Evolutionary conservation across 192 early-diverging fungal genomes (phyloP), one percentile per base, ranked within the genome.

Genomic region (Dispira parvispora): DNA sequence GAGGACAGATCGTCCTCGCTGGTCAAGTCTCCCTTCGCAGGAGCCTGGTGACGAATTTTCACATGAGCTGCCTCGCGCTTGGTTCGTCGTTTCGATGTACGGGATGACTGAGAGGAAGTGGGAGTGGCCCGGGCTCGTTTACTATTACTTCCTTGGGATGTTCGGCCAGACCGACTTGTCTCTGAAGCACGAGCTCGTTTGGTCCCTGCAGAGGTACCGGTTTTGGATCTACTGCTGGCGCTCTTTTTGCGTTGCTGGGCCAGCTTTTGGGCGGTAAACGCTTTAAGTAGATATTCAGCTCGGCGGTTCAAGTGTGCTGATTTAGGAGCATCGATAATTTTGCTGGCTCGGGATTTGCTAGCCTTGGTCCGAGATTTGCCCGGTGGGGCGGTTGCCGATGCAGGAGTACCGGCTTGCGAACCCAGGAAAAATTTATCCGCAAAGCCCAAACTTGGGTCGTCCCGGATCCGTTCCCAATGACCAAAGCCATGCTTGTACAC

Each of bases 401-500:
- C 18, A 0, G 42, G 58, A 57, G 26, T 1, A 44, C 8, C 50
- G 68, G 11, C 45, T 38, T 38, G 32, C 3, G 58, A 44, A 10
- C 58, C 80, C 38, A 94, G 66, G 67, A 90, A 88, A 65, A 99
- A 91, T 71, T 97, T 98, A 55, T 82, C 81, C 4, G 76, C 57
- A 54, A 99, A 80, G 0, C 86, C 85, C n/a, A 99, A 72, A 0
- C 76, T 67, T 1, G 71, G 27, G 66, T 99, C 95, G 3, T 82
- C 80, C 53, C 88, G 87, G 12, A 99, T 94, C 60, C 76, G 69
- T 54, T 80, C 71, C 94, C 93, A 97, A 62, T 79, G 85, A 14
- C 94, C 93, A 73, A 91, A 95, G 26, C 97, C 97, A 68, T 98
- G 84, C 56, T 80, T 77, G 70, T 91, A 90, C 49, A 98, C 86